These are phyloP conservation scores for Hyphodiscus sp. DNA, from an alignment of 2,329 filamentous ascomycete species.

Conservation along the genomic window DNA sequence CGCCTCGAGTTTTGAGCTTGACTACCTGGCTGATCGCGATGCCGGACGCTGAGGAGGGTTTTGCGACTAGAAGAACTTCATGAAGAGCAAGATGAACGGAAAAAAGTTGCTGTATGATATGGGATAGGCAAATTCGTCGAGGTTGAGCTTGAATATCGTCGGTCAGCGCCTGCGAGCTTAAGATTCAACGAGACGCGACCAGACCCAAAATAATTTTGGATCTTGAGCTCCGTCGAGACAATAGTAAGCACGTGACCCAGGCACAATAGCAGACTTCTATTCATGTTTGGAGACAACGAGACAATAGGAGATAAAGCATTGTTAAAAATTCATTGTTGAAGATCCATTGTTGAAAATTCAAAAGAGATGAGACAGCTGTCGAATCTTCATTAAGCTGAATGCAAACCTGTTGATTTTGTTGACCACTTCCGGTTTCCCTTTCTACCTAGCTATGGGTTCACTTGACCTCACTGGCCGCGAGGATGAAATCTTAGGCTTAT, in stretches of 20 bases:
- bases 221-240: background rate
- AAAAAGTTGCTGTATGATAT: background rate
- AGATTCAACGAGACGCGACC: slow-evolving; percentile 11
- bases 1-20: slow-evolving; percentile 6
- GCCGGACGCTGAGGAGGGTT: slow-evolving; percentile 10
- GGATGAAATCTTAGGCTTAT: no score
- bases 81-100: slow-evolving; percentile 11
- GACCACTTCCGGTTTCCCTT: no score
- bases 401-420: no score
- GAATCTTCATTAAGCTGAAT: no score
- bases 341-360: no score
- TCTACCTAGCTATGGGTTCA: no score
- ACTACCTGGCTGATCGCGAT: slow-evolving; percentile 6
- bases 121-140: slow-evolving; percentile 4
- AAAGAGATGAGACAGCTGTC: no score
- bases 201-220: slow-evolving; percentile 7
- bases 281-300: background rate
- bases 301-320: background rate
- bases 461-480: no score
- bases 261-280: background rate
- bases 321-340: background rate
- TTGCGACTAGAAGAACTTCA: slow-evolving; percentile 20
- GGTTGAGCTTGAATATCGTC: slow-evolving; percentile 4
- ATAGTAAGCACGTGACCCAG: slow-evolving; percentile 2
- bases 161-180: slow-evolving; percentile 4